Evolutionary conservation across 2,329 filamentous ascomycete genomes (phyloP).

Genomic region (Arthrocladium fulminans): DNA sequence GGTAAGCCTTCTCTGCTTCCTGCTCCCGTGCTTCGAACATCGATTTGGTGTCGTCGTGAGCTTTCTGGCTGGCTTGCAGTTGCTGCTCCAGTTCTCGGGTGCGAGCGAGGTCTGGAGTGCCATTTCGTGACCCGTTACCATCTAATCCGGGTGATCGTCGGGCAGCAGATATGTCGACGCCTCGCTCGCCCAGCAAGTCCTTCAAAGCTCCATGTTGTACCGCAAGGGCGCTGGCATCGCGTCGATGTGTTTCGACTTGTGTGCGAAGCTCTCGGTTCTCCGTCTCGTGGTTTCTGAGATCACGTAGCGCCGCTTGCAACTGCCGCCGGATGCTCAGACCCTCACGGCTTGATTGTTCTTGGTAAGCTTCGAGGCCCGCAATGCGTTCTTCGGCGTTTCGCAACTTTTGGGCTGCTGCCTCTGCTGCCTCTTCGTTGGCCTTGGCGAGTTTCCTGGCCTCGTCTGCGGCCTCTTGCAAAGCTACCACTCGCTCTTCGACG

Average conservation of each 20-base stretch:
- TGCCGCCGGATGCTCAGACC: conserved; percentile 83
- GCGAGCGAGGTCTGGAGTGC: conserved; percentile 68
- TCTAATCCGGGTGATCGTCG: conserved; percentile 63
- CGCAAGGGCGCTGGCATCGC: conserved; percentile 86
- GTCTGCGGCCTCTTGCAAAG: conserved; percentile 71
- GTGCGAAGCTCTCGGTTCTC: conserved; percentile 75
- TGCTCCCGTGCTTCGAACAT: conserved; percentile 70
- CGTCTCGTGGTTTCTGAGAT: conserved; percentile 71
- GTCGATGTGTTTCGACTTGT: conserved; percentile 73
- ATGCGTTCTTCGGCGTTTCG: conserved; percentile 92
- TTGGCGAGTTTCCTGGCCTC: conserved; percentile 70
- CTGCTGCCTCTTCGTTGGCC: conserved; percentile 82
- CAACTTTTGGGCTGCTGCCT: conserved; percentile 77
- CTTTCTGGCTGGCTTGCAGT: conserved; percentile 63
- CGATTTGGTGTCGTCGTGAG: conserved; percentile 77
- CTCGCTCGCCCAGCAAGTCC: conserved; percentile 81
- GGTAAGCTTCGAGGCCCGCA: conserved; percentile 89
- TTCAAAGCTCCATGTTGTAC: conserved; percentile 92
- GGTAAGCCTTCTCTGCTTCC: conserved; percentile 79
- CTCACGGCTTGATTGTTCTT: conserved; percentile 92
- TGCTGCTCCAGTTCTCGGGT: conserved; percentile 82
- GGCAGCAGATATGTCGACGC: conserved; percentile 66
- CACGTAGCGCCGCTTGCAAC: conserved; percentile 72
- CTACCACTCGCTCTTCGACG: conserved; percentile 50
- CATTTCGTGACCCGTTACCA: conserved; percentile 65